Evolutionary conservation across 2,329 filamentous ascomycete genomes (phyloP).

Genomic region (Cytospora schulzeri): DNA sequence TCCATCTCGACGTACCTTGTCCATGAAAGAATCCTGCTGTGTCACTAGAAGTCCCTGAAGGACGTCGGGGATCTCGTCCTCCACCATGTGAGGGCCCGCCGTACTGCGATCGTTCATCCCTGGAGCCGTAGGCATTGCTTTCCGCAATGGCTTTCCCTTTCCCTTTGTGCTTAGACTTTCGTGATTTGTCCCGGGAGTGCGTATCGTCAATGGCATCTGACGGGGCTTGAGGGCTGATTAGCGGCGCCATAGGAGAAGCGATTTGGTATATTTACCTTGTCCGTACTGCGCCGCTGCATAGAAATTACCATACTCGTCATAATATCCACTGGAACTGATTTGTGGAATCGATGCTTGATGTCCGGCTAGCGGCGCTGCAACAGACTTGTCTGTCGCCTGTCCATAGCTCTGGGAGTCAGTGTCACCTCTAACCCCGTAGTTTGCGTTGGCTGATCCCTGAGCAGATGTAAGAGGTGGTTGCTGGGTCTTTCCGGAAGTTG

Average conservation of each 20-base stretch:
- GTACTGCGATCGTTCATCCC: background rate
- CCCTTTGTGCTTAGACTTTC: constrained; percentile 14
- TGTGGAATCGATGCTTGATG: background rate
- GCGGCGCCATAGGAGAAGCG: background rate
- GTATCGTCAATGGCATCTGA: background rate
- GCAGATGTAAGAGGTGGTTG: background rate
- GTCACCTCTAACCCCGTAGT: background rate
- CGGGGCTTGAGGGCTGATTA: background rate
- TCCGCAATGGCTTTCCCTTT: constrained; percentile 13
- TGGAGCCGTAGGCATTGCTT: background rate
- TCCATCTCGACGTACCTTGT: background rate
- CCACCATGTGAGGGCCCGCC: background rate
- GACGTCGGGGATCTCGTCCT: background rate
- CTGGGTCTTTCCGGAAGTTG: background rate
- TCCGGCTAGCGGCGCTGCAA: background rate
- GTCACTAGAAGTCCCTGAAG: background rate
- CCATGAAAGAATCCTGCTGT: background rate
- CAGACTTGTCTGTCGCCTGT: background rate
- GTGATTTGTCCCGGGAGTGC: background rate
- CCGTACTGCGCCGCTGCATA: background rate
- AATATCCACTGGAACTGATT: background rate
- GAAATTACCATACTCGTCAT: background rate
- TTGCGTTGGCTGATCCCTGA: background rate
- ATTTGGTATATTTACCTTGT: background rate
- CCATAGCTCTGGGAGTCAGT: background rate